Conservation (phyloP, 2,329 filamentous ascomycete genomes). For the Hansfordia pulvinata region DNA sequence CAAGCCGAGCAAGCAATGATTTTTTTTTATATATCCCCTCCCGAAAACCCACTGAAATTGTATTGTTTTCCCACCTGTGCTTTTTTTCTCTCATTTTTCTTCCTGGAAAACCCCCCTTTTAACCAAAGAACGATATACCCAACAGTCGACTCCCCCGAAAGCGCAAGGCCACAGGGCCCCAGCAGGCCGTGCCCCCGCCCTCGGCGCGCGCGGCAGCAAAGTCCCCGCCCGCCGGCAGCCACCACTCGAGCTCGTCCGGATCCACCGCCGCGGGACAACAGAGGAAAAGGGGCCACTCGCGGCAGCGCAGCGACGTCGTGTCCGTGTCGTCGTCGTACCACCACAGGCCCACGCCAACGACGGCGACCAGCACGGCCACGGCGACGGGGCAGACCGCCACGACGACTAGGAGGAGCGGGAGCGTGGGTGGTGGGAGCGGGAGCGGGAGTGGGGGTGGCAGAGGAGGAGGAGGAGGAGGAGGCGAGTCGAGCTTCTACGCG, state of each 20-base stretch:
- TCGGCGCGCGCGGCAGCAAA: slow-evolving; percentile 29
- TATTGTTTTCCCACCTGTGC: slow-evolving; percentile 25
- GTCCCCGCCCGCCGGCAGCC: slow-evolving; percentile 42
- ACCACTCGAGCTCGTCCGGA: slow-evolving; percentile 33
- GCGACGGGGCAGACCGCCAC: too few relatives aligned
- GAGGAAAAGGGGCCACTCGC: slow-evolving; percentile 46
- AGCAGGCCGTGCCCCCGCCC: slow-evolving; percentile 31
- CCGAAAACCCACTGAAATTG: too few relatives aligned
- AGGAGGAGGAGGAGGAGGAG: slow-evolving; percentile 22
- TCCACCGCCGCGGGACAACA: slow-evolving; percentile 33
- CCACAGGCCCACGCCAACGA: too few relatives aligned
- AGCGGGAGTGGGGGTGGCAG: too few relatives aligned
- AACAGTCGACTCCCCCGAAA: slow-evolving; percentile 75
- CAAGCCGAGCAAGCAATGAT: too few relatives aligned
- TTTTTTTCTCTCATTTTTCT: slow-evolving; percentile 38
- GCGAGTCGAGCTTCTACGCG: slow-evolving; percentile 18
- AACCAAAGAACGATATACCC: too few relatives aligned
- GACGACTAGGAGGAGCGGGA: too few relatives aligned
- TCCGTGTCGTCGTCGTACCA: slow-evolving; percentile 31
- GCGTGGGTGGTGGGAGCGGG: too few relatives aligned
- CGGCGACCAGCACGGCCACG: too few relatives aligned
- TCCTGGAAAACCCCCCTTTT: too few relatives aligned
- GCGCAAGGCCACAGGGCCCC: slow-evolving; percentile 57
- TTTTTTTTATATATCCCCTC: too few relatives aligned
- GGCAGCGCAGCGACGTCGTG: slow-evolving; percentile 54